A percentile compares a stretch with the other conserved stretches of the same genome.
Evolutionary conservation across 495 filamentous ascomycete genomes (phyloP).

Genomic region (Penicillium ucsense): DNA sequence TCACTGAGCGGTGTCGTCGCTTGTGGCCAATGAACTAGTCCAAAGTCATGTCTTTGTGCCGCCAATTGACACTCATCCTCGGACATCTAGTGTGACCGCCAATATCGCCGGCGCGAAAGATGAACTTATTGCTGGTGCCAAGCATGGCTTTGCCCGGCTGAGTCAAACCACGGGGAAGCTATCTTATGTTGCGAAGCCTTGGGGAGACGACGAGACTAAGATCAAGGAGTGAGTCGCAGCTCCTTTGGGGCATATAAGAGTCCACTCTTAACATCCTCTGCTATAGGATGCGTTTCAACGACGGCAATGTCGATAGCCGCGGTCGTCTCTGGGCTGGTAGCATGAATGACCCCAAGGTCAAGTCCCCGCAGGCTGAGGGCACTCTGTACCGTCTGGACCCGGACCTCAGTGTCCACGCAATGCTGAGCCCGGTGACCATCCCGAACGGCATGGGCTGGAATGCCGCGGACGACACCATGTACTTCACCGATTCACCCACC

Average conservation of each 20-base stretch:
- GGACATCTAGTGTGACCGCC: conserved; percentile 55
- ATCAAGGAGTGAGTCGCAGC: background rate
- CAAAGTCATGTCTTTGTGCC: background rate
- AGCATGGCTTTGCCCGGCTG: conserved; percentile 68
- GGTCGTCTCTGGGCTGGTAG: conserved; percentile 84
- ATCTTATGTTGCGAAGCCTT: conserved; percentile 51
- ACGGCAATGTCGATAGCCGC: conserved; percentile 70
- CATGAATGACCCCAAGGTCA: conserved; percentile 64
- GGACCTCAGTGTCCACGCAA: conserved; percentile 48
- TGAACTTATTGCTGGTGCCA: conserved; percentile 67
- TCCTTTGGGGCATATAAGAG: no score
- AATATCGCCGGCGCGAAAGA: conserved; percentile 55
- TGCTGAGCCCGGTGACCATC: conserved; percentile 59
- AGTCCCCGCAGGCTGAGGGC: conserved; percentile 32
- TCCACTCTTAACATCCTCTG: conserved; percentile 2
- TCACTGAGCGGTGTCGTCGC: background rate
- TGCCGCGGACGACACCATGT: conserved; percentile 63
- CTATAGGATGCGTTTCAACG: conserved; percentile 58
- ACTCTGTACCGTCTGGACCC: conserved; percentile 56
- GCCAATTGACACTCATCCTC: no score
- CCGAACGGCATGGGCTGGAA: conserved; percentile 80
- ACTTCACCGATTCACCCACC: conserved; percentile 72
- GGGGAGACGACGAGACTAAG: conserved; percentile 26
- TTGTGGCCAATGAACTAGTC: background rate
- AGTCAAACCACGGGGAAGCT: conserved; percentile 56